phyloP scores from a whole-genome alignment of 257 asterid genomes.

The Parsonsia alboflavescens region DNA sequence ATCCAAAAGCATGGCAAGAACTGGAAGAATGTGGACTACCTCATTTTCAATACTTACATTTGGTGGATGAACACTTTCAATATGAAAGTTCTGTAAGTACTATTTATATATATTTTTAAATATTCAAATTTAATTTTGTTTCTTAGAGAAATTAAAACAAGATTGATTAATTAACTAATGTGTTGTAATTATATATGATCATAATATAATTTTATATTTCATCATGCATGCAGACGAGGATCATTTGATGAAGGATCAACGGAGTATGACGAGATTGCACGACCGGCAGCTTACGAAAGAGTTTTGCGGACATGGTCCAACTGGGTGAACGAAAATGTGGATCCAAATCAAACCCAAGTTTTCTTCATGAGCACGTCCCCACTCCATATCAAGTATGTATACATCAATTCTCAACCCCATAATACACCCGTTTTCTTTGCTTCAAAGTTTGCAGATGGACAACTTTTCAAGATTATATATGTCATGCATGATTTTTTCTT shows the following conservation, averaged over 20 bases:
- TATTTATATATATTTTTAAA: too few relatives aligned
- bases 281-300: conserved; percentile 60
- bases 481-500: too few relatives aligned
- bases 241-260: conserved; percentile 64
- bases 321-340: conserved; percentile 58
- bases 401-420: background rate
- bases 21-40: conserved; percentile 77
- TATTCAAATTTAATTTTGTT: too few relatives aligned
- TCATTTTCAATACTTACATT: conserved; percentile 76
- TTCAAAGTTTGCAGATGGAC: background rate
- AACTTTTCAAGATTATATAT: too few relatives aligned
- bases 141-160: too few relatives aligned
- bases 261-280: conserved; percentile 53
- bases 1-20: conserved; percentile 62
- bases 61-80: conserved; percentile 92
- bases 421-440: background rate
- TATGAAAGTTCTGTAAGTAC: conserved; percentile 78
- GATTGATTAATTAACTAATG: too few relatives aligned
- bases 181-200: too few relatives aligned
- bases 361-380: conserved; percentile 98
- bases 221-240: conserved; percentile 45
- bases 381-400: conserved; percentile 71
- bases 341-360: conserved; percentile 55
- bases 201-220: background rate
- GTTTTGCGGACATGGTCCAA: conserved; percentile 73